These are phyloP conservation scores for Yarrowia alimentaria DNA, from an alignment of 805 yeast genomes.

Conservation along the genomic window DNA sequence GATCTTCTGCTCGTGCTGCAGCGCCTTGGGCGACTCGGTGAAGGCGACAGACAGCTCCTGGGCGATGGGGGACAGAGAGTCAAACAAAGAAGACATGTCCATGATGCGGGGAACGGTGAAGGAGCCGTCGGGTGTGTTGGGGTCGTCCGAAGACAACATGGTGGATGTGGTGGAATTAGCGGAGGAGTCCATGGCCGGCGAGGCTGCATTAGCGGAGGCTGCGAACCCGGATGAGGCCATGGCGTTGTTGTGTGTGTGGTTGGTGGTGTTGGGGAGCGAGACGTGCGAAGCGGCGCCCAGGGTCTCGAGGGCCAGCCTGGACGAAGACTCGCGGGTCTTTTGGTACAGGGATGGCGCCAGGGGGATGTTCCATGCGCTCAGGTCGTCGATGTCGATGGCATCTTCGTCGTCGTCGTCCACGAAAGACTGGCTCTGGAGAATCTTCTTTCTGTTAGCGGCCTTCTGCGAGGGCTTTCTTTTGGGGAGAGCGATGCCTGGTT, in stretches of 20 bases:
- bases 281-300: constrained; percentile 18
- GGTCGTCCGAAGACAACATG: constrained; percentile 27
- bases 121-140: constrained; percentile 28
- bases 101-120: constrained; percentile 22
- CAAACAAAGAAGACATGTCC: constrained; percentile 24
- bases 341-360: constrained; percentile 53
- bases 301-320: constrained; percentile 17
- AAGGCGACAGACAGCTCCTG: constrained; percentile 25
- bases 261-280: constrained; percentile 1
- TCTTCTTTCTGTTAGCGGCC: constrained; percentile 10
- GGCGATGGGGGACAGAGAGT: constrained; percentile 25
- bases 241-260: constrained; percentile 1
- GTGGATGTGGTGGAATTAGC: constrained; percentile 27
- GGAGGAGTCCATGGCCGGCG: constrained; percentile 24
- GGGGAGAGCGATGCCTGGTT: constrained; percentile 1
- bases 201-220: neutral
- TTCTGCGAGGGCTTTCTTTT: constrained; percentile 9
- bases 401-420: constrained; percentile 46
- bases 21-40: constrained; percentile 25
- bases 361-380: constrained; percentile 63
- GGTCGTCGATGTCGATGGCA: constrained; percentile 53
- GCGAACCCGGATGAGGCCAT: too few species aligned
- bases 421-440: constrained; percentile 28
- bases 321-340: constrained; percentile 32
- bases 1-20: constrained; percentile 17